Evolutionary conservation across 2,329 filamentous ascomycete genomes (phyloP), one percentile per base, ranked within the genome.

Genomic region (Penicillium glabrum): DNA sequence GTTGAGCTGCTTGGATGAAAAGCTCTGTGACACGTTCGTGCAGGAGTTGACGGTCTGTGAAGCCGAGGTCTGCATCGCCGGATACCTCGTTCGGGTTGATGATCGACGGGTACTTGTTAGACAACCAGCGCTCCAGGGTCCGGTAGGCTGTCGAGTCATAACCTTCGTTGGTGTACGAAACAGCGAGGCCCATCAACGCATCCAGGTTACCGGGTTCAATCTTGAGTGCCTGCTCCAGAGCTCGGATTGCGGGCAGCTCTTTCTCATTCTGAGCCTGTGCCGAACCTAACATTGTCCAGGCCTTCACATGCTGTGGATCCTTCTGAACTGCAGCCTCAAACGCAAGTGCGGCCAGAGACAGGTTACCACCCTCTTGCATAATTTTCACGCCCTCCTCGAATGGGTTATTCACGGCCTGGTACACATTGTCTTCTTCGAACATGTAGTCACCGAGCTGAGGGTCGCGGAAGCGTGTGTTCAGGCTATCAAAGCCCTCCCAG

Each of bases 181-280:
- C 93, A 14, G 93, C 92, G 51, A 99, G 80, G 1, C 91, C 93
- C 93, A 99, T 98, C 46, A 99, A 83, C 0, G 93, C 93, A 58
- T 90, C 86, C 21, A 96, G 83, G 71, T 96, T 97, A 68, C 86
- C 88, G 0, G 92, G 88, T 67, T 98, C 93, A 27, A 95, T 81
- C 74, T 93, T 93, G 61, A 97, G 79, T 1, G 93, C 92, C 72
- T 95, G 90, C 75, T 98, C 93, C 58, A 98, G 81, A 3, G 95
- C 95, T 33, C 95, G 88, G 63, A 99, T 97, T 2, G 95, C 95
- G 0, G 95, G 93, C 9, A 91, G 89, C 75, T 99, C 95, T 79
- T 99, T 99, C 76, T 99, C 95, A 75, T 99, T 99, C 74, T 99
- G 95, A 21, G 95, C 95, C 77, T 99, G 95, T 19, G 93, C 90